Evolutionary conservation across 148 eudicot species (phyloP).

Genomic region (Spergularia marina): DNA sequence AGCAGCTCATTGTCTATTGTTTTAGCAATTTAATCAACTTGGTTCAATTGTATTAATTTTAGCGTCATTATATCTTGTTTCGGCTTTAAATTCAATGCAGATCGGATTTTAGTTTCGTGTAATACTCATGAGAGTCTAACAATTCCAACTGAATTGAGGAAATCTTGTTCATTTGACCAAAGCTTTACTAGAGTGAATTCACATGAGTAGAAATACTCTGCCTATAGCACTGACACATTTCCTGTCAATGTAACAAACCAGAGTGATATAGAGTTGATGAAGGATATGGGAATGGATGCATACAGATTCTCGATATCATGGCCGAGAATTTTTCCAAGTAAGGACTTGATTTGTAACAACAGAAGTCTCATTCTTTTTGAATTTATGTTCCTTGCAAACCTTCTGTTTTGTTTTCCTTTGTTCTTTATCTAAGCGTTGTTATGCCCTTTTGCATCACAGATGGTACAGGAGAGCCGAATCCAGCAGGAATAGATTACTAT

Average conservation of each 20-base stretch:
- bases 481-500: constrained; percentile 78
- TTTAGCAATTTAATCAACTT: too few relatives aligned
- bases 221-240: background rate
- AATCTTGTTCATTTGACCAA: too few relatives aligned
- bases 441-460: constrained; percentile 38
- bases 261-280: constrained; percentile 88
- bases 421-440: too few relatives aligned
- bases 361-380: background rate
- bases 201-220: too few relatives aligned
- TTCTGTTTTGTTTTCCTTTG: background rate
- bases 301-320: constrained; percentile 96
- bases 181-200: too few relatives aligned
- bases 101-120: too few relatives aligned
- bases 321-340: constrained; percentile 95
- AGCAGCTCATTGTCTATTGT: too few relatives aligned
- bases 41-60: too few relatives aligned
- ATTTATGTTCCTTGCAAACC: background rate
- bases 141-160: too few relatives aligned
- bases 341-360: constrained; percentile 19
- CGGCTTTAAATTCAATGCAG: too few relatives aligned
- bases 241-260: constrained; percentile 25
- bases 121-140: too few relatives aligned
- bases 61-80: too few relatives aligned
- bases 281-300: constrained; percentile 93
- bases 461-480: constrained; percentile 91